These are phyloP conservation scores for Aphanomyces euteiches DNA, from an alignment of 352 stramenopile genomes.

Conservation along the genomic window DNA sequence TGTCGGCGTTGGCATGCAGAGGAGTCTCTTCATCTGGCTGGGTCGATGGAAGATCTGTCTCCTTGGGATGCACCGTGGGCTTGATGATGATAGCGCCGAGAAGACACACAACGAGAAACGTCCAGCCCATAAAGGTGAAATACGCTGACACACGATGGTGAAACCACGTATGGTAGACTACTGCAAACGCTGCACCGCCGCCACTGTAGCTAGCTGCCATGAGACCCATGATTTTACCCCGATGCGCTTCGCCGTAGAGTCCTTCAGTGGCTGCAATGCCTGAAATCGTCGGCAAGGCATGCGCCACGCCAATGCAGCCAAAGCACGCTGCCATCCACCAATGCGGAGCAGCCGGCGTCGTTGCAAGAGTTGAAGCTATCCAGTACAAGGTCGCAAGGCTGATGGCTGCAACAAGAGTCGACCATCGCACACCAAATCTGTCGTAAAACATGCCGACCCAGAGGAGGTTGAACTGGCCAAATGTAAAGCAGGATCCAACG, in stretches of 20 bases:
- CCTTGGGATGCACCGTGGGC: not conserved
- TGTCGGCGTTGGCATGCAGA: slow-evolving; percentile 34
- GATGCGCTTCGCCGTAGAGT: slow-evolving; percentile 57
- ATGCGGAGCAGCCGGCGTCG: slow-evolving; percentile 43
- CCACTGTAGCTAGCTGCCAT: slow-evolving; percentile 63
- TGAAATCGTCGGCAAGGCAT: slow-evolving; percentile 68
- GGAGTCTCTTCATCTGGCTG: not conserved
- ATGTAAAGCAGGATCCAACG: slow-evolving; percentile 74
- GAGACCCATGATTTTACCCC: slow-evolving; percentile 69
- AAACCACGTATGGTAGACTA: slow-evolving; percentile 61
- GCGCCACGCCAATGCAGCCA: slow-evolving; percentile 51
- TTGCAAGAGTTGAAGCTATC: slow-evolving; percentile 41
- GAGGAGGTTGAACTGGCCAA: slow-evolving; percentile 75
- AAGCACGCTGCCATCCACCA: slow-evolving; percentile 55
- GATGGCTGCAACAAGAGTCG: slow-evolving; percentile 44
- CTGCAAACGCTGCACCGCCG: slow-evolving; percentile 62
- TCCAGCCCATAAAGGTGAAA: slow-evolving; percentile 62
- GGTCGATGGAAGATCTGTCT: not conserved
- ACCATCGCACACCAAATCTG: slow-evolving; percentile 55
- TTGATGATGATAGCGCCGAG: slow-evolving; percentile 20
- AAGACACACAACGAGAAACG: slow-evolving; percentile 8
- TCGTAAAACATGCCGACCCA: slow-evolving; percentile 63
- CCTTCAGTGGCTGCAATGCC: slow-evolving; percentile 70
- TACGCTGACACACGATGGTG: slow-evolving; percentile 48
- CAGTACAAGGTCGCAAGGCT: slow-evolving; percentile 46